Evolutionary conservation across 2,329 filamentous ascomycete genomes (phyloP), one percentile per base, ranked within the genome.

Genomic region (Saccharata proteae): DNA sequence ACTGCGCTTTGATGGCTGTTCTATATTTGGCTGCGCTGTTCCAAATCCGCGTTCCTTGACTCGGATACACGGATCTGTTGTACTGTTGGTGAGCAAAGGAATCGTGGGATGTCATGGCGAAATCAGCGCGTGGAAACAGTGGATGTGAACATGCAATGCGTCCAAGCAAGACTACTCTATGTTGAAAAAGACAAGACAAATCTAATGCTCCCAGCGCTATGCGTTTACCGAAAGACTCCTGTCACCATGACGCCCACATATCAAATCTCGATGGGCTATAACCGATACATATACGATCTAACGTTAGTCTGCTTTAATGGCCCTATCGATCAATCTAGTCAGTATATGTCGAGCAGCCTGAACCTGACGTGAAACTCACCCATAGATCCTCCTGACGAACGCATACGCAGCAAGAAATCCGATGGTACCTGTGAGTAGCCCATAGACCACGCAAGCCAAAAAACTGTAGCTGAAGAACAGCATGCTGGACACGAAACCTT

Each of bases 391-490:
- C 49, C 81, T 66, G 34, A 93, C 74, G 62, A 93, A 93, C 2
- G 77, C 71, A 59, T 90, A 92, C 5, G 81, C 79, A 23, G 80
- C 77, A 55, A 93, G 54, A 54, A 92, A 92, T 2, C 84, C 84
- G 33, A 93, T 71, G 0, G 84, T 92, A 15, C 84, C 84, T 7
- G 77, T 84, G 40, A 90, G 59, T 29, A 93, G 61, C 1, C 79
- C 82, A 51, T 90, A 93, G 3, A 90, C 76, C 26, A 72, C 68
- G 53, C 82, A 92, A 1, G 80, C 82, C 44, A 92, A 69, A 48
- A 81, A 77, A 52, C 77, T 84, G 54, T 93, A 92, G 43, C 71
- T 74, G 56, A 93, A 92, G 61, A 92, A 93, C 19, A 93, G 65
- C 51, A 92, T 53, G 28, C 77, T 74, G 47, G 79, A 84, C 26